These are phyloP conservation scores for Debaryomyces robertsiae DNA, from an alignment of 1,139 yeast species.

Conservation along the genomic window DNA sequence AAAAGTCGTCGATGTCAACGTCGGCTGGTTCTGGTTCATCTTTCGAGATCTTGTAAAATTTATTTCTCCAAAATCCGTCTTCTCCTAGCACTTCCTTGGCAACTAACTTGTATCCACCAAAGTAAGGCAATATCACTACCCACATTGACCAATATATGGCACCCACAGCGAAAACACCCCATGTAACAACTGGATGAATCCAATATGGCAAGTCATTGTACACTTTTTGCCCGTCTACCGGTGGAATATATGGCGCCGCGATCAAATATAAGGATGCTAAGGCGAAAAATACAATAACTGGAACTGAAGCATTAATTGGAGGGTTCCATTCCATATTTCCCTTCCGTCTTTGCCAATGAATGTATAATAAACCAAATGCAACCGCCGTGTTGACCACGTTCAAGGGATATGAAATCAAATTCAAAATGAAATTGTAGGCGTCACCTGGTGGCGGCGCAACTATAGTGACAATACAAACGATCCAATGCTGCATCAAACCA, in stretches of 20 bases:
- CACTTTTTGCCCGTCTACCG: slow-evolving; percentile 63
- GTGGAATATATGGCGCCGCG: slow-evolving; percentile 83
- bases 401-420: slow-evolving; percentile 53
- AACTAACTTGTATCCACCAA: slow-evolving; percentile 61
- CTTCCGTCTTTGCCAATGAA: slow-evolving; percentile 49
- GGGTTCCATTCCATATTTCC: slow-evolving; percentile 70
- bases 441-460: slow-evolving; percentile 55
- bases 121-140: slow-evolving; percentile 59
- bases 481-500: slow-evolving; percentile 66
- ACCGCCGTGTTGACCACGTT: slow-evolving; percentile 52
- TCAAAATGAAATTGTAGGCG: slow-evolving; percentile 50
- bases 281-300: slow-evolving; percentile 65
- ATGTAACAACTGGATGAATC: slow-evolving; percentile 80
- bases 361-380: slow-evolving; percentile 44
- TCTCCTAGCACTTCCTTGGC: slow-evolving; percentile 64
- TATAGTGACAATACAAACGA: slow-evolving; percentile 49
- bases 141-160: slow-evolving; percentile 71
- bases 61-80: slow-evolving; percentile 75
- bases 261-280: slow-evolving; percentile 71
- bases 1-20: slow-evolving; percentile 23
- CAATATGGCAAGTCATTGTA: slow-evolving; percentile 73
- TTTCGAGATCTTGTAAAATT: slow-evolving; percentile 48
- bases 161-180: slow-evolving; percentile 78
- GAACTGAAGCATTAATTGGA: slow-evolving; percentile 67
- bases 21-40: slow-evolving; percentile 16